Base-by-base conservation (phyloP, 176 grass and related monocot genomes). In the Oryza australiensis region DNA sequence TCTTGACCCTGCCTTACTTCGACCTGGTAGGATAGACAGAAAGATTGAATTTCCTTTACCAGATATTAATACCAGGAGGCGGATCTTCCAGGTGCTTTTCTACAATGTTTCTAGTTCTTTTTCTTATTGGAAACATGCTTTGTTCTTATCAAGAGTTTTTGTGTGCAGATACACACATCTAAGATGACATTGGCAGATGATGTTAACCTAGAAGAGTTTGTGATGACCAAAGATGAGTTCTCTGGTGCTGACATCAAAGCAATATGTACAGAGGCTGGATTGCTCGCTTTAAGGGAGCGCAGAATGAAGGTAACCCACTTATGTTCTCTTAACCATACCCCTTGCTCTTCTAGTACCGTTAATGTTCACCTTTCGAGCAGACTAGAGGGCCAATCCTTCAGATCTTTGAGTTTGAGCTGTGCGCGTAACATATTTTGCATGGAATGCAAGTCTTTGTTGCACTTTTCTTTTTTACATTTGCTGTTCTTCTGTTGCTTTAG, bases 181-280 rank as follows among this genome's bases (percentile, higher is more conserved):
- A 95, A 90, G 87, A 95, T 95, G 93, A 92, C 93, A 18, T 45
- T 95, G 66, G 79, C 93, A 41, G 90, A 95, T 45, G 93, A 95
- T 70, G 93, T 92, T 42, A 95, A 95, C 70, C 79, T 95, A 16
- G 90, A 95, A 82, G 93, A 92, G 41, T 95, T 95, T 70, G 75
- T 95, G 20, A 92, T 95, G 90, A 90, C 93, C 3, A 95, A 95
- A 72, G 93, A 95, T 42, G 93, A 95, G 66, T 92, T 95, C 77
- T 95, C 90, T 74, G 93, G 93, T 59, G 93, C 93, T 24, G 93
- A 95, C 80, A 95, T 95, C 64, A 95, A 95, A 41, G 93, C 93
- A 7, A 95, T 95, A 34, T 95, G 93, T 70, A 95, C 93, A 22
- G 90, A 95, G 79, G 93, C 93, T 60, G 93, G 93, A 32, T 95